Evolutionary conservation across 2,329 filamentous ascomycete species (phyloP).

Genomic region (Xylaria digitata): DNA sequence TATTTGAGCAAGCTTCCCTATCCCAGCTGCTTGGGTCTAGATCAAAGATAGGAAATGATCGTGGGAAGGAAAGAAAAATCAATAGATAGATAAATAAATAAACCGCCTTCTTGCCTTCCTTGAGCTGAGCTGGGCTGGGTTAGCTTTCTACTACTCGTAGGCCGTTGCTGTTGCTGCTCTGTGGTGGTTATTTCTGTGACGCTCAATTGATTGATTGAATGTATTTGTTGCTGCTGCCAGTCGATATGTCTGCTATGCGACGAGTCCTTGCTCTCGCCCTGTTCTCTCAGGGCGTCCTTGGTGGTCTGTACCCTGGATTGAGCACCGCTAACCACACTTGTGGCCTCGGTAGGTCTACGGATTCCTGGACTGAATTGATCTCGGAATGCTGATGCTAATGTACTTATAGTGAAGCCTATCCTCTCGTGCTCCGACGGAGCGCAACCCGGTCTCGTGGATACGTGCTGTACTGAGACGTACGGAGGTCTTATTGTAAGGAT

Average conservation of each 20-base stretch:
- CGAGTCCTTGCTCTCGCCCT: slow-evolving; percentile 45
- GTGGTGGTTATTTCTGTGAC: slow-evolving; percentile 3
- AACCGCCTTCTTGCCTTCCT: not conserved
- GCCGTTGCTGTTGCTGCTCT: slow-evolving; percentile 4
- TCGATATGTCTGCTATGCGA: slow-evolving; percentile 38
- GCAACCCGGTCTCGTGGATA: slow-evolving; percentile 61
- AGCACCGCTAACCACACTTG: slow-evolving; percentile 68
- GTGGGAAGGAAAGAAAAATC: slow-evolving; percentile 1
- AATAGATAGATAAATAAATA: slow-evolving; percentile 20
- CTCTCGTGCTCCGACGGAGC: slow-evolving; percentile 63
- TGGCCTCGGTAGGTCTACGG: slow-evolving; percentile 54
- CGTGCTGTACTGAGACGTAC: slow-evolving; percentile 73
- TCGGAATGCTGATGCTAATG: slow-evolving; percentile 19
- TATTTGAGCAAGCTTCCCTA: slow-evolving; percentile 32
- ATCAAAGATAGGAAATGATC: slow-evolving; percentile 18
- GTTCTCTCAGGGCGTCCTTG: slow-evolving; percentile 48
- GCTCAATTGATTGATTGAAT: slow-evolving; percentile 14
- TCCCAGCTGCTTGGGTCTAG: slow-evolving; percentile 35
- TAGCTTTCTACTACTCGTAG: not conserved
- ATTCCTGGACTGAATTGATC: slow-evolving; percentile 27
- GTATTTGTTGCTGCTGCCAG: not conserved
- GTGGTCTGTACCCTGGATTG: slow-evolving; percentile 57
- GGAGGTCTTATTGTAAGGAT: slow-evolving; percentile 65
- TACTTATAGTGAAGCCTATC: slow-evolving; percentile 45
- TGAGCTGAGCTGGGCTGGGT: not conserved